phyloP scores from a whole-genome alignment of 2,329 filamentous ascomycete species.

The Knoxdaviesia proteae region DNA sequence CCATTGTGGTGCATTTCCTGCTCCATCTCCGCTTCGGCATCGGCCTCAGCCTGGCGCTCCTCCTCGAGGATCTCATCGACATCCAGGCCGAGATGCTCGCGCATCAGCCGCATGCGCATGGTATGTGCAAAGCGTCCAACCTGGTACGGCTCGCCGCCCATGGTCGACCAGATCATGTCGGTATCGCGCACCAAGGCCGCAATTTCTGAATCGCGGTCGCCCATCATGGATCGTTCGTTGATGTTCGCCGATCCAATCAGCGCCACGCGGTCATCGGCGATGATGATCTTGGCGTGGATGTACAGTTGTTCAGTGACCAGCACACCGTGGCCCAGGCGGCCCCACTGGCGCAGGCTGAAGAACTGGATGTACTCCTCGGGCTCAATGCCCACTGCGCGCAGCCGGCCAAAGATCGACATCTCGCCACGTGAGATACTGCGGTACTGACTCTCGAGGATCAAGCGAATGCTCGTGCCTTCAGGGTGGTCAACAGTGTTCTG shows the following conservation, averaged over 20 bases:
- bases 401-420: slow-evolving; percentile 72
- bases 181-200: slow-evolving; percentile 81
- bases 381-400: slow-evolving; percentile 62
- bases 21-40: slow-evolving; percentile 22
- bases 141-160: slow-evolving; percentile 75
- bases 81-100: slow-evolving; percentile 89
- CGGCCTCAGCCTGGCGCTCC: slow-evolving; percentile 46
- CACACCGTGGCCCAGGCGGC: slow-evolving; percentile 65
- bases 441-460: slow-evolving; percentile 96
- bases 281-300: slow-evolving; percentile 92
- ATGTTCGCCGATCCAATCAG: slow-evolving; percentile 97
- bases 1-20: slow-evolving; percentile 34
- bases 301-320: slow-evolving; percentile 92
- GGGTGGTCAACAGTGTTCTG: slow-evolving; percentile 90
- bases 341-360: slow-evolving; percentile 83
- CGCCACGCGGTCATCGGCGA: slow-evolving; percentile 81
- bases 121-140: slow-evolving; percentile 88
- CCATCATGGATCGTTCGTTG: slow-evolving; percentile 91
- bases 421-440: slow-evolving; percentile 88
- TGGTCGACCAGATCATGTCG: slow-evolving; percentile 77
- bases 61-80: slow-evolving; percentile 79
- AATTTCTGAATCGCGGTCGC: slow-evolving; percentile 76
- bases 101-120: slow-evolving; percentile 80
- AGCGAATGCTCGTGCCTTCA: slow-evolving; percentile 78
- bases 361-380: slow-evolving; percentile 93